A percentile compares a stretch with the other conserved stretches of the same genome.
phyloP scores from a whole-genome alignment of 2,329 filamentous ascomycete species.

The Monilinia aucupariae region DNA sequence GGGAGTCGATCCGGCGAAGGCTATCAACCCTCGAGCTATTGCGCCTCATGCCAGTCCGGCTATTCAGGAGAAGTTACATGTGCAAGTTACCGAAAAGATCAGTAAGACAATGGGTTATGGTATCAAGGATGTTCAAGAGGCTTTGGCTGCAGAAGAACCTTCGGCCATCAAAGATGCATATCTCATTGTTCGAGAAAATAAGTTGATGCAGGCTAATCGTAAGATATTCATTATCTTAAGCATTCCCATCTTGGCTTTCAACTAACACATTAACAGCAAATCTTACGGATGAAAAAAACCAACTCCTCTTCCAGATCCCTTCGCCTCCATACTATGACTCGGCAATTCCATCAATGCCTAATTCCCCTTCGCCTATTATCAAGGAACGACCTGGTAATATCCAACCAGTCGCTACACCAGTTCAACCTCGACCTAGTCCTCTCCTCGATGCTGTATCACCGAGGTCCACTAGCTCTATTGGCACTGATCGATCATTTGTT shows the following conservation, averaged over 20 bases:
- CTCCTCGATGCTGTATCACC: conserved; percentile 32
- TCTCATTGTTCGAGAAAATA: conserved; percentile 95
- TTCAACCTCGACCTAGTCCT: conserved; percentile 24
- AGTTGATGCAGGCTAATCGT: conserved; percentile 94
- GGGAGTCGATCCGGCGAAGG: conserved; percentile 87
- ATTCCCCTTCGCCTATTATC: conserved; percentile 1
- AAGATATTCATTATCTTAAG: conserved; percentile 41
- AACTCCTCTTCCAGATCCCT: conserved; percentile 46
- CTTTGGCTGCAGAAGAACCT: conserved; percentile 83
- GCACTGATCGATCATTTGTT: conserved; percentile 30
- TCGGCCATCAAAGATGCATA: conserved; percentile 99
- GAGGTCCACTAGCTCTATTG: conserved; percentile 33
- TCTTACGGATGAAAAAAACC: conserved; percentile 33
- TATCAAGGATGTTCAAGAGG: conserved; percentile 90
- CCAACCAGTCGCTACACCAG: conserved; percentile 4
- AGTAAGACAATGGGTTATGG: conserved; percentile 98
- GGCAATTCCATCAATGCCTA: conserved; percentile 13
- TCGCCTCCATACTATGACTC: conserved; percentile 49
- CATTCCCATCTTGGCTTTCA: not conserved
- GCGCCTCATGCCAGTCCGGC: conserved; percentile 72
- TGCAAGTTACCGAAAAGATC: conserved; percentile 89
- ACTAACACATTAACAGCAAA: conserved; percentile 30
- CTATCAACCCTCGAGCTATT: conserved; percentile 77
- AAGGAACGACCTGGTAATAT: conserved; percentile 15
- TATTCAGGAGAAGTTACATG: conserved; percentile 83